Evolutionary conservation across 1,284 basidiomycete species (phyloP), one percentile per base, ranked within the genome.

Genomic region (Peniophora sp.): DNA sequence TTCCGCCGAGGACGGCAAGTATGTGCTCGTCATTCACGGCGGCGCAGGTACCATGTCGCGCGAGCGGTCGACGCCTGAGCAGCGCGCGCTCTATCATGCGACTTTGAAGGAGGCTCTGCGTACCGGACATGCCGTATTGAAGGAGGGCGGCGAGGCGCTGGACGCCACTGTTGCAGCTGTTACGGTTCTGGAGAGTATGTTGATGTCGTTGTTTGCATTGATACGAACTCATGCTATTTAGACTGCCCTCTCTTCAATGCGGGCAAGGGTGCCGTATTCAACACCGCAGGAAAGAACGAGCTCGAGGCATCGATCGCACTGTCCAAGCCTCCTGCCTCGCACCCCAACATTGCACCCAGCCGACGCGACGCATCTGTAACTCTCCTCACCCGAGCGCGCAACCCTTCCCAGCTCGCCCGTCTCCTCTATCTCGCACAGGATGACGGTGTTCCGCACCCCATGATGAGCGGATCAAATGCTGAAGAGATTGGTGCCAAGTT

Each of bases 121-220:
- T 32, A 78, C 78, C 3, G 90, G 90, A 1, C 70, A 90, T 59
- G 61, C 74, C 22, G 71, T 90, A 16, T 73, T 92, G 36, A 66
- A 64, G 34, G 62, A 71, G 2, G 86, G 85, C 20, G 86, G 87
- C 0, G 84, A 89, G 59, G 89, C 89, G 2, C 81, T 92, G 73
- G 87, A 92, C 60, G 89, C 89, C n/a, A 80, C 75, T 2, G 82
- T 85, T 2, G 83, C 85, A 6, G 87, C 89, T 0, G 89, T 90
- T 5, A 70, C 75, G 0, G 67, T 72, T 9, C 71, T 92, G 74
- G 89, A 92, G 76, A 82, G 87, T 82, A 48, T 24, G 38, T 20
- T 22, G 6, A 34, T 25, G 44, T 24, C 22, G 39, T 39, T 38
- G 19, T 25, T 45, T 11, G 16, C n/a, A 36, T 34, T 22, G 2